Percentiles rank a stretch among this genome's conserved stretches.
phyloP scores from a whole-genome alignment of 495 filamentous ascomycete species.

The Penicillium macrosclerotiorum region DNA sequence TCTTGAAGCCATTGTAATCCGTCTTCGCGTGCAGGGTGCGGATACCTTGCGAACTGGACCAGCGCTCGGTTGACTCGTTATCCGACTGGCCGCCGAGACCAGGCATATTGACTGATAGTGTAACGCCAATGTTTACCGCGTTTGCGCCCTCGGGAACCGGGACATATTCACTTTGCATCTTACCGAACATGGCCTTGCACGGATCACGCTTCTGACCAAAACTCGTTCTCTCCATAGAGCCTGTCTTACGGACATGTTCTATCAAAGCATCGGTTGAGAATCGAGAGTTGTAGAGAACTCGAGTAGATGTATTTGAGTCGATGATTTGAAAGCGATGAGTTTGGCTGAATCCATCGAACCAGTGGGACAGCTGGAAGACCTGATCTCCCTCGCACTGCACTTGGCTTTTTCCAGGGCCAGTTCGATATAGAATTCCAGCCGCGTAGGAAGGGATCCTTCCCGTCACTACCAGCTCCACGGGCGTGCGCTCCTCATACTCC shows the following conservation, averaged over 20 bases:
- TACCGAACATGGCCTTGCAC: slow-evolving; percentile 65
- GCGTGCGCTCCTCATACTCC: slow-evolving; percentile 44
- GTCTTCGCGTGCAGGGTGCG: slow-evolving; percentile 58
- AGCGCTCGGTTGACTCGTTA: slow-evolving; percentile 9
- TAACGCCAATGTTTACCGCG: slow-evolving; percentile 57
- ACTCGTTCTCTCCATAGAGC: slow-evolving; percentile 40
- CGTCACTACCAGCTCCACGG: slow-evolving; percentile 48
- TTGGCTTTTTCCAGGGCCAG: slow-evolving; percentile 62
- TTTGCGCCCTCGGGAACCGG: slow-evolving; percentile 22
- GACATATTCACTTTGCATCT: slow-evolving; percentile 57
- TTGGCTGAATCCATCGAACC: slow-evolving; percentile 80
- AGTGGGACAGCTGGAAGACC: slow-evolving; percentile 60
- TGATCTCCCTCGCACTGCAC: slow-evolving; percentile 54
- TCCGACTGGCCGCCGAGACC: slow-evolving; percentile 30
- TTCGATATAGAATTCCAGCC: slow-evolving; percentile 67
- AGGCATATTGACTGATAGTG: slow-evolving; percentile 57
- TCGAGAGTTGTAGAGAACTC: slow-evolving; percentile 72
- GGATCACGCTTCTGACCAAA: slow-evolving; percentile 69
- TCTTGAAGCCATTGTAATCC: slow-evolving; percentile 54
- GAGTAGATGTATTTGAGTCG: slow-evolving; percentile 25
- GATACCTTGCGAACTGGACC: slow-evolving; percentile 31
- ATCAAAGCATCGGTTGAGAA: slow-evolving; percentile 56
- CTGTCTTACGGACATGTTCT: slow-evolving; percentile 52
- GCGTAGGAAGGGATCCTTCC: slow-evolving; percentile 53
- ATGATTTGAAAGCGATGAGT: slow-evolving; percentile 70